phyloP scores from a whole-genome alignment of 2,329 filamentous ascomycete genomes.

The Macrophomina tecta region DNA sequence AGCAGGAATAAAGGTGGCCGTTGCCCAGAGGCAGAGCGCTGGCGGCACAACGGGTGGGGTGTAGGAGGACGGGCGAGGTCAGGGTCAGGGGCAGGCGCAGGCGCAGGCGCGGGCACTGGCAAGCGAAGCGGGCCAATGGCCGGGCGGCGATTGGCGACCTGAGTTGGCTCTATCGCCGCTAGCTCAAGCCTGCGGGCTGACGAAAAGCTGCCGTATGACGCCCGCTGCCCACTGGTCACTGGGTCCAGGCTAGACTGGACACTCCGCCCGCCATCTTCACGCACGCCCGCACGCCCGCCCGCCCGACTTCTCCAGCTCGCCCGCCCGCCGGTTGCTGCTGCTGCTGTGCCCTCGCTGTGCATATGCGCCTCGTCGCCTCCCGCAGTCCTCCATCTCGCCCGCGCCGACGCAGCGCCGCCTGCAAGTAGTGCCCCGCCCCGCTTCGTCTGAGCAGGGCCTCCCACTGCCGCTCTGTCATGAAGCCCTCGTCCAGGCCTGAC shows the following conservation, averaged over 20 bases:
- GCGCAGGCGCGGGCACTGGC: no score
- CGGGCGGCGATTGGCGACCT: neutral
- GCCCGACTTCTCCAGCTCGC: neutral
- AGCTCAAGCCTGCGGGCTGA: neutral
- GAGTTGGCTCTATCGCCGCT: conserved; percentile 10
- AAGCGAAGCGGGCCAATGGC: conserved; percentile 1
- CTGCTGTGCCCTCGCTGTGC: conserved; percentile 18
- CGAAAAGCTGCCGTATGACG: conserved; percentile 16
- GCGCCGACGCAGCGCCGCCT: conserved; percentile 11
- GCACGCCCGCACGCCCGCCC: neutral
- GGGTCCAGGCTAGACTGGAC: no score
- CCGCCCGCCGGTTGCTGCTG: neutral
- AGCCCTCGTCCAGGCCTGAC: conserved; percentile 17
- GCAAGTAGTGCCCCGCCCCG: conserved; percentile 1
- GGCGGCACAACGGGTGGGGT: neutral
- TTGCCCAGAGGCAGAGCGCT: neutral
- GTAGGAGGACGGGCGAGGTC: neutral
- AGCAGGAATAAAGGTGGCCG: neutral
- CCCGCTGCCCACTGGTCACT: neutral
- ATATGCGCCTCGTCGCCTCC: conserved; percentile 13
- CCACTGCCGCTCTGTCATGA: conserved; percentile 22
- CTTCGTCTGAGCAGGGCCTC: neutral
- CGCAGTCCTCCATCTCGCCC: neutral
- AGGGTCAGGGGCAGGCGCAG: neutral
- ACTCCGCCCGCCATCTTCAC: conserved; percentile 1